Base-by-base conservation (phyloP, 805 yeast species). In the Yarrowia yakushimensis region DNA sequence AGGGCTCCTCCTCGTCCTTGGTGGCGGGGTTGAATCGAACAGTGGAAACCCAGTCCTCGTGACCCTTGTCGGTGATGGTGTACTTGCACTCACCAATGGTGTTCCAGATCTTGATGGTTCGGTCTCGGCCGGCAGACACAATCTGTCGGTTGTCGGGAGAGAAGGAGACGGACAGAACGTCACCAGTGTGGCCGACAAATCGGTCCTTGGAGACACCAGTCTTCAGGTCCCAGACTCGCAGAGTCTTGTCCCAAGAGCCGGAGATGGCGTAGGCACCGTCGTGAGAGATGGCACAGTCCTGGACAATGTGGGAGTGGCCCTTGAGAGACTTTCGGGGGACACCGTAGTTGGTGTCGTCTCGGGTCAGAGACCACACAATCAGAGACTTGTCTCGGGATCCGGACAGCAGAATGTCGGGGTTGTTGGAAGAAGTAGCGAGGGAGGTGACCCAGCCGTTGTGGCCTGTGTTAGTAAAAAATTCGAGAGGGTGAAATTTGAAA, bases 21-120 rank as follows among this genome's bases (percentile, higher is more conserved):
- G 72, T 71, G 66, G 72, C 69, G 81, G 97, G 98, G 73, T 96
- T 90, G 86, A 93, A 90, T 85, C 97, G 89, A 75, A 92, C 98
- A 73, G 96, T 84, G 69, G 97, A 89, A 75, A 93, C 97, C 99
- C 99, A 94, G 90, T 94, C 99, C 78, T 85, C 77, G 96, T 94
- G 99, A 74, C 96, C 94, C 76, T 85, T 80, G 65, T 70, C 70
- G 65, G 74, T 75, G 81, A 92, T 85, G 75, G 97, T 90, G 82
- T 87, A 86, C 85, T 88, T 85, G 85, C 97, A 91, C 78, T 88
- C 88, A 84, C 98, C 99, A 76, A 90, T 82, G 81, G 96, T 89
- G 87, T 94, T 93, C 99, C 99, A 94, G 82, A 94, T 90, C 86
- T 90, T 92, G 80, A 94, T 91, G 79, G 98, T 89, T 86, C 90